A percentile compares a stretch with the other conserved stretches of the same genome.
Evolutionary conservation across 2,329 filamentous ascomycete species (phyloP).

Genomic region (Colletotrichum tofieldiae): DNA sequence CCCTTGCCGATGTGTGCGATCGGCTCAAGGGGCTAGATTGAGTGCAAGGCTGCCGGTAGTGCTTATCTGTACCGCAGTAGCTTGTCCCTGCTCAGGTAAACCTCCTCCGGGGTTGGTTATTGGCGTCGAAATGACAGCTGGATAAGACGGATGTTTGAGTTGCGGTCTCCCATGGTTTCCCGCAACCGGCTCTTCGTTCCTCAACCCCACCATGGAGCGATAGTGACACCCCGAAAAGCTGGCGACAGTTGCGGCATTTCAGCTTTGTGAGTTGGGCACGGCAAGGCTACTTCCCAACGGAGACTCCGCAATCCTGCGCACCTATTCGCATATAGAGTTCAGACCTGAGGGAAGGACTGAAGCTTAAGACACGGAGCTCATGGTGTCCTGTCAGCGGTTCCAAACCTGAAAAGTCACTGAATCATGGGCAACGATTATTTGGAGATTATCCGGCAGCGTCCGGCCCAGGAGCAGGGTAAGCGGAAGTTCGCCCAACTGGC

Average conservation of each 20-base stretch:
- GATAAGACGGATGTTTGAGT: background rate
- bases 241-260: constrained; percentile 5
- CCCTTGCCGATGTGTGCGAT: constrained; percentile 23
- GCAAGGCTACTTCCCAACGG: constrained; percentile 14
- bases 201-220: background rate
- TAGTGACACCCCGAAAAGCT: background rate
- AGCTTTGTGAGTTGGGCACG: constrained; percentile 4
- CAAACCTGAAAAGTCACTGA: background rate
- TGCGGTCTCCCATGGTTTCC: background rate
- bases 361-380: constrained; percentile 26
- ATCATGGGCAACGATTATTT: constrained; percentile 10
- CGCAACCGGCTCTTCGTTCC: background rate
- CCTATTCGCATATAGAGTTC: constrained; percentile 24
- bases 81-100: background rate
- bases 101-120: background rate
- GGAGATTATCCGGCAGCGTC: background rate
- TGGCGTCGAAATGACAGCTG: background rate
- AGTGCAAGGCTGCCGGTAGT: background rate
- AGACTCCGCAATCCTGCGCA: background rate
- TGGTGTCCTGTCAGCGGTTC: constrained; percentile 6
- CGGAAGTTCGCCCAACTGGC: background rate
- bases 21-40: constrained; percentile 19
- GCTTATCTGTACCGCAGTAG: background rate
- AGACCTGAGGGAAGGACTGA: constrained; percentile 17
- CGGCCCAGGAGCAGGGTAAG: background rate